A percentile compares a stretch with the other conserved stretches of the same genome.
These are phyloP conservation scores for Aspergillus coremiiformis DNA, from an alignment of 495 filamentous ascomycete species.

Conservation along the genomic window DNA sequence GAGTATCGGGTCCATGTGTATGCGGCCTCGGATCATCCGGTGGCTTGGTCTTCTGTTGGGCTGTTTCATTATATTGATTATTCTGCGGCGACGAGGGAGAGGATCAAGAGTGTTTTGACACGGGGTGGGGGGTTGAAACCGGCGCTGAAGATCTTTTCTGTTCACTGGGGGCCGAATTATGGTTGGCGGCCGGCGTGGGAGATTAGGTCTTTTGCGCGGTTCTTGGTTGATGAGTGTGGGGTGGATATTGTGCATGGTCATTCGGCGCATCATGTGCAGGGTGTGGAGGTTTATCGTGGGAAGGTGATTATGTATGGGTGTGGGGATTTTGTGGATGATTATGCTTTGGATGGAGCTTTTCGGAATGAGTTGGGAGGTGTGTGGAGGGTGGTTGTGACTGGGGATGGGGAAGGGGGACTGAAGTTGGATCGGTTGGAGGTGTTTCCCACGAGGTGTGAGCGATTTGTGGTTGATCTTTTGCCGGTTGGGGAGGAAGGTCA, in stretches of 20 bases:
- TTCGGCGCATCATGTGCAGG: slow-evolving; percentile 40
- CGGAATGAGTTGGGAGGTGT: slow-evolving; percentile 36
- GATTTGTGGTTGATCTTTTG: slow-evolving; percentile 23
- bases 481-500: slow-evolving; percentile 18
- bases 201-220: slow-evolving; percentile 30
- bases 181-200: slow-evolving; percentile 22
- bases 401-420: slow-evolving; percentile 4
- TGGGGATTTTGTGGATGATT: slow-evolving; percentile 42
- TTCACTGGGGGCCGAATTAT: slow-evolving; percentile 42
- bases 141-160: slow-evolving; percentile 30
- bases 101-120: slow-evolving; percentile 22
- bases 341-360: slow-evolving; percentile 25
- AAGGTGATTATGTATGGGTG: slow-evolving; percentile 38
- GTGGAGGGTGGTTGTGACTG: slow-evolving; percentile 30
- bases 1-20: background rate
- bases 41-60: background rate
- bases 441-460: slow-evolving; percentile 22
- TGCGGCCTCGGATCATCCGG: background rate
- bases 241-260: slow-evolving; percentile 41
- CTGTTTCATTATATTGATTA: background rate
- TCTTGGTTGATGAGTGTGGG: slow-evolving; percentile 37
- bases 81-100: background rate
- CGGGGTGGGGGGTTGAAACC: slow-evolving; percentile 22
- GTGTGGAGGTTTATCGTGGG: slow-evolving; percentile 31
- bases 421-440: slow-evolving; percentile 22